Evolutionary conservation across 2,329 filamentous ascomycete species (phyloP).

Genomic region (Aulographum hederae): DNA sequence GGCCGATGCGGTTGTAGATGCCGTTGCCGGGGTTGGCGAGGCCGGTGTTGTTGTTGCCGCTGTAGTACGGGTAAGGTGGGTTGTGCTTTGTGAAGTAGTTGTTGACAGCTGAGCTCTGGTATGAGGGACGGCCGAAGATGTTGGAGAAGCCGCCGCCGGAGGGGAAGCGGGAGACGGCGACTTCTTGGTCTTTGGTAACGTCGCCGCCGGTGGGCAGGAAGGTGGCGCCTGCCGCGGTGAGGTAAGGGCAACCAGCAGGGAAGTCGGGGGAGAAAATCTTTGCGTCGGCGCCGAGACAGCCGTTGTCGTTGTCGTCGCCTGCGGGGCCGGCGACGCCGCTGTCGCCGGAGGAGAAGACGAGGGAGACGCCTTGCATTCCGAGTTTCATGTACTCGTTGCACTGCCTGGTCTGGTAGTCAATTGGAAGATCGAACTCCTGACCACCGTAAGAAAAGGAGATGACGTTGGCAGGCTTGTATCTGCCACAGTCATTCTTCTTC

Average conservation of each 20-base stretch:
- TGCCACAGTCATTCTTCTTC: constrained; percentile 25
- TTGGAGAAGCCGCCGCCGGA: constrained; percentile 21
- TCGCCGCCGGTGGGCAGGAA: constrained; percentile 5
- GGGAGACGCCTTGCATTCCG: constrained; percentile 19
- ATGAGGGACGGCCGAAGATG: constrained; percentile 15
- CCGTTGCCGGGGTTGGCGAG: background rate
- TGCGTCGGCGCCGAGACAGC: constrained; percentile 11
- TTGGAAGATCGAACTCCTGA: constrained; percentile 19
- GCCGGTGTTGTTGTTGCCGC: background rate
- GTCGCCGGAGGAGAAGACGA: constrained; percentile 21
- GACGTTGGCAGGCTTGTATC: constrained; percentile 33
- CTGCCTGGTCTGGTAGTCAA: constrained; percentile 17
- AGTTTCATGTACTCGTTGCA: constrained; percentile 21
- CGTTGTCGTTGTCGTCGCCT: constrained; percentile 21
- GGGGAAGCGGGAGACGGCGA: constrained; percentile 3
- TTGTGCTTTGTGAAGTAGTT: constrained; percentile 13
- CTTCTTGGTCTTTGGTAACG: background rate
- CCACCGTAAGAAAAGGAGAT: constrained; percentile 22
- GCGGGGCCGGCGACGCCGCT: constrained; percentile 23
- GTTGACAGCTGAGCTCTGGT: constrained; percentile 18
- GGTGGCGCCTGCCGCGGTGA: constrained; percentile 27
- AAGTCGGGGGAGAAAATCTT: constrained; percentile 24
- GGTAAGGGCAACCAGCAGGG: constrained; percentile 27
- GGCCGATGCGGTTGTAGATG: constrained; percentile 2
- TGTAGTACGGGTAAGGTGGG: constrained; percentile 1